Base-by-base conservation (phyloP, 805 yeast genomes). In the Wickerhamiella kurtzmanii region DNA sequence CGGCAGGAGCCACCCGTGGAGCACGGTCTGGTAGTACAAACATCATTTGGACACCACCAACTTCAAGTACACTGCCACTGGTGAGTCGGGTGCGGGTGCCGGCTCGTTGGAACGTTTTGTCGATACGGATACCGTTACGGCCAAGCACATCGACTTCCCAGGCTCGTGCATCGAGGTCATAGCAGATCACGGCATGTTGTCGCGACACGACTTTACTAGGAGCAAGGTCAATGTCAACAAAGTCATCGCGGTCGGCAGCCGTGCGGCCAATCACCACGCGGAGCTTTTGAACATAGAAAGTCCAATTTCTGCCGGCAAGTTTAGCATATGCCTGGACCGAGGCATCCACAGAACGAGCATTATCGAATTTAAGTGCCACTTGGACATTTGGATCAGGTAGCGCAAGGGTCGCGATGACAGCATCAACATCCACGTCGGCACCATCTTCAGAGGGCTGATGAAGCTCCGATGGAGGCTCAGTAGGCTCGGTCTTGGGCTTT, bases 11-110 rank as follows among this genome's bases (percentile, higher is more conserved):
- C 5, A 88, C 71, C 32, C 65, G 67, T 2, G 96, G 95, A 11
- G 77, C 76, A 3, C 84, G 78, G 61, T 88, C 96, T 1, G 99
- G 99, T 54, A 92, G 69, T 36, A 92, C 92, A 61, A 92, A 92
- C 94, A 92, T 89, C 97, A 92, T 92, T 65, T 92, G 97, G 9
- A 95, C 87, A 4, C 96, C 96, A 16, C 97, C 97, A 41, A 92
- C 79, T 58, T 92, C 99, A 48, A 92, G 65, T 16, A 92, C 77
- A 38, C 89, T 83, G n/a, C 98, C 98, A 1, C 94, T 80, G 45
- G 74, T 73, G 47, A 92, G 71, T 11, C 79, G 50, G 28, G 56
- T 65, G 2, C 73, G 70, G 11, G 60, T 56, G 8, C 68, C 70
- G 22, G 63, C 64, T 22, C 63, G 59, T 37, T 68, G 61, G 38